Conservation (phyloP, 2,329 filamentous ascomycete genomes). For the Monosporascus sp. region DNA sequence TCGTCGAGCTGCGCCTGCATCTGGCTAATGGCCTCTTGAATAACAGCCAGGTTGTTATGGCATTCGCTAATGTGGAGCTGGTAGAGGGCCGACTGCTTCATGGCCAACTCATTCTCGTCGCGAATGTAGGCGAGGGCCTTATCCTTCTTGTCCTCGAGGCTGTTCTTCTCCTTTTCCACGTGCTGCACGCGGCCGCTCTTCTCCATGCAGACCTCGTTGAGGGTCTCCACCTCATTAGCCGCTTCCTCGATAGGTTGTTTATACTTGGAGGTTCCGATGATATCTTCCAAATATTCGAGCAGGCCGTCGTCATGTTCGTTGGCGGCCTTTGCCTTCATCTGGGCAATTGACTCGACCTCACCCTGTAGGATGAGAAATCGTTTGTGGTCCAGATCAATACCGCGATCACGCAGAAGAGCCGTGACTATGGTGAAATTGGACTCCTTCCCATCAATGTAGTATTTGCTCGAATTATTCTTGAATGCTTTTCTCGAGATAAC, state of each 20-base stretch:
- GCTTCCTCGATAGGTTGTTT: conserved; percentile 95
- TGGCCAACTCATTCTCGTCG: conserved; percentile 86
- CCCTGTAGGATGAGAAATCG: conserved; percentile 95
- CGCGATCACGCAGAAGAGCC: conserved; percentile 76
- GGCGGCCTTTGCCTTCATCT: conserved; percentile 96
- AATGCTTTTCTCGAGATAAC: conserved; percentile 90
- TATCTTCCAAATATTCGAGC: conserved; percentile 94
- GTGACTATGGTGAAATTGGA: conserved; percentile 93
- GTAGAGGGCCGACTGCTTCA: conserved; percentile 88
- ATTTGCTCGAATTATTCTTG: conserved; percentile 97
- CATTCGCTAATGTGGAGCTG: conserved; percentile 88
- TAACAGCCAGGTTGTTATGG: conserved; percentile 81
- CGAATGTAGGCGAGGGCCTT: conserved; percentile 83
- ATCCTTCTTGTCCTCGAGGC: conserved; percentile 93
- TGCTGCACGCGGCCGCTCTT: conserved; percentile 95
- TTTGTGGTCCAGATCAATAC: conserved; percentile 96
- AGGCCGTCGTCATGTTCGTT: conserved; percentile 96
- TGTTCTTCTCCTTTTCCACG: conserved; percentile 93
- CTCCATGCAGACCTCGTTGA: conserved; percentile 92
- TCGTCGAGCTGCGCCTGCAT: conserved; percentile 81
- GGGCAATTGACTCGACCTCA: conserved; percentile 96
- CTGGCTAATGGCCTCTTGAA: conserved; percentile 83
- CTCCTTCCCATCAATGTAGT: conserved; percentile 87
- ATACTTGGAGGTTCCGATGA: conserved; percentile 98
- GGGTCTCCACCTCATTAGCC: conserved; percentile 78